Percentiles rank a stretch among this genome's conserved stretches.
Evolutionary conservation across 1,139 yeast genomes (phyloP).

Genomic region (Sugiyamaella japonica): DNA sequence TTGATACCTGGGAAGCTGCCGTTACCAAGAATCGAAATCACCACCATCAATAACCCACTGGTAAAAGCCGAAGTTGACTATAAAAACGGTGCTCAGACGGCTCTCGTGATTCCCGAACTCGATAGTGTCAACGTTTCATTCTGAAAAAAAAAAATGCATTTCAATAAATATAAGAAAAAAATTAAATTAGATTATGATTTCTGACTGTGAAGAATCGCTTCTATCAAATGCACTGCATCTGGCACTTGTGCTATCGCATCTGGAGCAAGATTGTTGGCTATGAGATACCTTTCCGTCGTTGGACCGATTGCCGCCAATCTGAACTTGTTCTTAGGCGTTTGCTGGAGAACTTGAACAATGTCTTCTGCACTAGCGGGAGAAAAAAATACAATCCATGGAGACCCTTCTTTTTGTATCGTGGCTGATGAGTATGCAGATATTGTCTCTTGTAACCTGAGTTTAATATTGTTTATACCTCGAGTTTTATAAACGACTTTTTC

Average conservation of each 20-base stretch:
- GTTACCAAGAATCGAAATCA: slow-evolving; percentile 64
- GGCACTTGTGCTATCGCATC: slow-evolving; percentile 72
- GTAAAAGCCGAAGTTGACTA: slow-evolving; percentile 60
- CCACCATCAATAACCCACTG: slow-evolving; percentile 37
- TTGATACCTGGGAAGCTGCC: slow-evolving; percentile 69
- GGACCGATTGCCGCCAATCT: slow-evolving; percentile 89
- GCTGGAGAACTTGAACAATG: slow-evolving; percentile 47
- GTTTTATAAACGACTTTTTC: slow-evolving; percentile 77
- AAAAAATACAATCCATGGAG: slow-evolving; percentile 61
- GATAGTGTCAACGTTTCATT: slow-evolving; percentile 63
- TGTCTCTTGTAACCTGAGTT: slow-evolving; percentile 34
- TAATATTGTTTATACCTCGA: slow-evolving; percentile 49
- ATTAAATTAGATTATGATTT: background rate
- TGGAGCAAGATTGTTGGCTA: slow-evolving; percentile 54
- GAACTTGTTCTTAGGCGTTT: slow-evolving; percentile 31
- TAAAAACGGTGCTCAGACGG: slow-evolving; percentile 64
- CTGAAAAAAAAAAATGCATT: background rate
- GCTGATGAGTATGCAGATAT: slow-evolving; percentile 9
- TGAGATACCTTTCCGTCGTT: slow-evolving; percentile 71
- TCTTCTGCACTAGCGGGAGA: slow-evolving; percentile 85
- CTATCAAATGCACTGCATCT: slow-evolving; percentile 58
- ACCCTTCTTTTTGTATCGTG: background rate
- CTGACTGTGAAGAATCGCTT: slow-evolving; percentile 36
- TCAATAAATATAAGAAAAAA: background rate
- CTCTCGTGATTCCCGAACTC: slow-evolving; percentile 71